Evolutionary conservation across 371 early-diverging fungal species (phyloP), one percentile per base, ranked within the genome.

Genomic region (Mortierella sp.): DNA sequence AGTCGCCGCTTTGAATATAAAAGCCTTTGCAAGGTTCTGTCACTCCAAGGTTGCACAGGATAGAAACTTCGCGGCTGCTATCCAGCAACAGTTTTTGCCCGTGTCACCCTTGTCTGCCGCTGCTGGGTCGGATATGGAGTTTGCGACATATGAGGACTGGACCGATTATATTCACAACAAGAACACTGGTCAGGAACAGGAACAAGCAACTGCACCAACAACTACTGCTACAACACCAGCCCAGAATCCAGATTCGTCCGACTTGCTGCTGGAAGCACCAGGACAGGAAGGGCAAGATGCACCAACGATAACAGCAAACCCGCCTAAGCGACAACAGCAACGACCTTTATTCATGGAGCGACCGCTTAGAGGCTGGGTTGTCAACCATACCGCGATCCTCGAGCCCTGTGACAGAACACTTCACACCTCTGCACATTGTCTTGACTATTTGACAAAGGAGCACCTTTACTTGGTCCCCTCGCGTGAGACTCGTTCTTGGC

Each of bases 121-220:
- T 16, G 38, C 38, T 8, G 28, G 45, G 2, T 48, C 38, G 0
- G 75, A 75, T 19, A 28, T 42, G 6, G 83, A 76, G 24, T 83
- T 83, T 76, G 79, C 73, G 38, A 73, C 83, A 7, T 83, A 74
- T 50, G 79, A 76, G 31, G 83, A 83, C 52, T 83, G 83, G 83
- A 79, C 48, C 3, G 44, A 73, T 1, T 83, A 76, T 34, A 83
- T 79, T 42, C 48, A 52, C 42, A 79, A 74, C 71, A 83, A 79
- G 74, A 76, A 83, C 42, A 70, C 72, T 14, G 83, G 79, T 0
- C 77, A 76, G 26, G 83, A 76, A 45, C 79, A 60, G 19, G 60
- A 77, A 58, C 45, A 65, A 21, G 5, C 8, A 13, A 28, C 47
- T 38, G 26, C 21, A 19, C 42, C 52, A 60, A 31, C 24, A 58